Percentiles rank a stretch among this genome's conserved stretches.
These are phyloP conservation scores for Balansia obtecta DNA, from an alignment of 2,329 filamentous ascomycete species.

Conservation along the genomic window DNA sequence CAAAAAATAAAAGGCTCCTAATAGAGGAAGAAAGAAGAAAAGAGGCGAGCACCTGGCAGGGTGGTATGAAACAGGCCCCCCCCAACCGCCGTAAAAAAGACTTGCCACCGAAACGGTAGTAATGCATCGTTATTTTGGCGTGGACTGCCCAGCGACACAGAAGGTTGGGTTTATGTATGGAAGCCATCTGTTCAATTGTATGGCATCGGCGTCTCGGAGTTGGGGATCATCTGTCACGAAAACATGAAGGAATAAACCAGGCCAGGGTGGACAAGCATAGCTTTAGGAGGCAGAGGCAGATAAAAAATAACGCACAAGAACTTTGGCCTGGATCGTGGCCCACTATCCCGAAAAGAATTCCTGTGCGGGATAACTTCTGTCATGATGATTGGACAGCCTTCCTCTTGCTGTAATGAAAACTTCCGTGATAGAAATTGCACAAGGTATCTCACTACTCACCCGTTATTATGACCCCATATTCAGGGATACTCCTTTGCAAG, in stretches of 20 bases:
- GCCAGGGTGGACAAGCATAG: background rate
- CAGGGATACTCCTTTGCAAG: too few relatives aligned
- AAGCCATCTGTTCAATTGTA: background rate
- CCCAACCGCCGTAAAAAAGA: background rate
- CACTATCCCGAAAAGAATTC: too few relatives aligned
- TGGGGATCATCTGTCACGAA: background rate
- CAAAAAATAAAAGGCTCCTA: background rate
- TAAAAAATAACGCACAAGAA: too few relatives aligned
- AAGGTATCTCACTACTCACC: too few relatives aligned
- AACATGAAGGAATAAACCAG: background rate
- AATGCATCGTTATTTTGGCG: constrained; percentile 15
- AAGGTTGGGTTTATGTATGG: background rate
- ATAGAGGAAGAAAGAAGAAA: background rate
- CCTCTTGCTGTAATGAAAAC: too few relatives aligned
- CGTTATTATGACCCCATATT: too few relatives aligned
- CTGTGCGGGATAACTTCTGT: too few relatives aligned
- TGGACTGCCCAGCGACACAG: constrained; percentile 8
- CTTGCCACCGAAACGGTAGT: background rate
- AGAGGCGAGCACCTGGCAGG: background rate
- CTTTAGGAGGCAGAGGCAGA: background rate
- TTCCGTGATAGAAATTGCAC: too few relatives aligned
- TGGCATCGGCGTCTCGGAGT: background rate
- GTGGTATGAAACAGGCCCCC: background rate
- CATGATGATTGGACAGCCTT: too few relatives aligned
- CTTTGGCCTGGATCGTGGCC: too few relatives aligned